Evolutionary conservation across 345 rosid genomes (phyloP), one percentile per base, ranked within the genome.

Genomic region (Acer yangbiense): DNA sequence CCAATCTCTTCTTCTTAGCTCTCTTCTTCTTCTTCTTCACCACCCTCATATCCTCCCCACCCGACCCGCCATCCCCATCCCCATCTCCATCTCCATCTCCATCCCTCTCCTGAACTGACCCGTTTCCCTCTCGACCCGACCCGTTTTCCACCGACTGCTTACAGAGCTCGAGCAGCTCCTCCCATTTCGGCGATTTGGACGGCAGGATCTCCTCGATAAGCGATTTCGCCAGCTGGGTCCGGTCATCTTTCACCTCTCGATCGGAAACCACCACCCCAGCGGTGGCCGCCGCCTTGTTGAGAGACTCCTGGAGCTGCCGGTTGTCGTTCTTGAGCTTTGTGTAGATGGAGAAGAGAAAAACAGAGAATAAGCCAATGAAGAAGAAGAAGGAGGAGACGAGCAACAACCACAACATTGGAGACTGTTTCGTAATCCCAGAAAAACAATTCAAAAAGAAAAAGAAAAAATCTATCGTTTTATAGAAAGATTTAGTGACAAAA

Each of bases 1-100:
- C 64, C 64, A 60, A 35, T 85, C 87, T 58, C 71, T 79, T 68
- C 62, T 84, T 58, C 21, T 75, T 71, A 81, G 77, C 80, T 80
- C 87, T 89, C 90, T 86, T 90, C 86, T 85, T 83, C 85, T 88
- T 90, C 88, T 88, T 87, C 90, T 84, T 89, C 82, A 72, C 82
- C 81, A 76, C 81, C 78, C 72, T 83, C 83, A 73, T 88, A 82
- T 76, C 77, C 68, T 84, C 87, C 66, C 69, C 77, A n/a, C 71
- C 58, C 32, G 73, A 39, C 67, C 79, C 63, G 52, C 77, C 82
- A 9, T 21, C 66, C 21, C 25, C 25, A 16, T 61, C 50, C 17
- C 21, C 81, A 48, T 5, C 46, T 60, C 52, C 73, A 72, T 32
- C 5, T 32, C 77, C 82, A 9, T 21, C 66, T 9, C 23, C 25